Evolutionary conservation across 257 asterid species (phyloP).

Genomic region (Marsdenia floribunda): DNA sequence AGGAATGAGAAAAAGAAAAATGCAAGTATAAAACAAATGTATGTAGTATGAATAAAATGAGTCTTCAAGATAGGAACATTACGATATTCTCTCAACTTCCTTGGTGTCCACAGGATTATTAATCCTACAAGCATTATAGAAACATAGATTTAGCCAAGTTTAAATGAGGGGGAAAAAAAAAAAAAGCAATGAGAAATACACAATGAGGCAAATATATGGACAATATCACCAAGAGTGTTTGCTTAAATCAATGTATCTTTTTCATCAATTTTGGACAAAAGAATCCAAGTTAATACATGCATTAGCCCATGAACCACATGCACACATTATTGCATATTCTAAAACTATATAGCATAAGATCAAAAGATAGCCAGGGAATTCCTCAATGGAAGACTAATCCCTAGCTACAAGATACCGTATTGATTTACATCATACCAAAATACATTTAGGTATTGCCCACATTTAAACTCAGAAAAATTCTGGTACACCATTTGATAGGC

Average conservation of each 20-base stretch:
- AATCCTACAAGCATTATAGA: constrained; percentile 44
- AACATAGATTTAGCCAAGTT: constrained; percentile 2
- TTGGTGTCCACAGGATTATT: constrained; percentile 62
- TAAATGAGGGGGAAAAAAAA: not conserved
- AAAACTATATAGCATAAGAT: not conserved
- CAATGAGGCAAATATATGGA: not conserved
- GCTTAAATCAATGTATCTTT: not conserved
- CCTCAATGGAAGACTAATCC: not conserved
- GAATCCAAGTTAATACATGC: not conserved
- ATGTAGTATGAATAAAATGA: no score
- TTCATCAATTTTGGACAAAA: not conserved
- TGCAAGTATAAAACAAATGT: not conserved
- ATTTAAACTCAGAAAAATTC: not conserved
- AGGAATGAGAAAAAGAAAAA: not conserved
- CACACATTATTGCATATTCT: not conserved
- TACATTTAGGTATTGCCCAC: not conserved
- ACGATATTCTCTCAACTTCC: constrained; percentile 64
- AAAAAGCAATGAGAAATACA: not conserved
- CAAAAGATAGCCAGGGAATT: not conserved
- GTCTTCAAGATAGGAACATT: constrained; percentile 9
- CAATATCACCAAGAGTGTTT: not conserved
- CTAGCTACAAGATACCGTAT: not conserved
- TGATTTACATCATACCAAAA: not conserved
- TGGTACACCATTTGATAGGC: not conserved
- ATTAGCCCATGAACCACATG: not conserved